Conservation (phyloP, 208 protist species). For the Zelonia costaricensis region DNA sequence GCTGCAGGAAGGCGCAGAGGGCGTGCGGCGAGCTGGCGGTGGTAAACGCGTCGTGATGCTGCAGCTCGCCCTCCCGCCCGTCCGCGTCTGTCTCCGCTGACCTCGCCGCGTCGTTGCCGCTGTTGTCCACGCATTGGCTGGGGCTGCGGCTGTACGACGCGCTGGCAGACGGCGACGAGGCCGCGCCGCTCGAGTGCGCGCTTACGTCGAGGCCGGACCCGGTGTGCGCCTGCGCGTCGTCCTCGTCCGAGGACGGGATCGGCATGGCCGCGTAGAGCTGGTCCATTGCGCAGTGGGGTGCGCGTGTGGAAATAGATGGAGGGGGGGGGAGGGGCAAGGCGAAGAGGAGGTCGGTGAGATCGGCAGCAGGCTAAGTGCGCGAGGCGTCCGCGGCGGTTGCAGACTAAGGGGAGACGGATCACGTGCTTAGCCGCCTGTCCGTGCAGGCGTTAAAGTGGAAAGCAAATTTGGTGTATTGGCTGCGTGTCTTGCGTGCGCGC, state of each 20-base stretch:
- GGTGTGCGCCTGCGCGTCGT: background rate
- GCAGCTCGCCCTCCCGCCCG: background rate
- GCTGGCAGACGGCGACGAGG: background rate
- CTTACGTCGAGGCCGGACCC: slow-evolving; percentile 29
- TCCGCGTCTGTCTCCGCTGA: background rate
- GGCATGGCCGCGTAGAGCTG: slow-evolving; percentile 37
- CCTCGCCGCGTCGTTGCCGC: background rate
- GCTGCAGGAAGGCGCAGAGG: slow-evolving; percentile 6
- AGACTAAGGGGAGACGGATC: too few species aligned
- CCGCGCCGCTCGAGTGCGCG: slow-evolving; percentile 21
- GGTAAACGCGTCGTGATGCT: slow-evolving; percentile 5
- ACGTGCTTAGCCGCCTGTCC: too few species aligned
- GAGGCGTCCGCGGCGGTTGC: too few species aligned
- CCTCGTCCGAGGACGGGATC: slow-evolving; percentile 14
- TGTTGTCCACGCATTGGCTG: background rate
- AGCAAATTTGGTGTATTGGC: too few species aligned
- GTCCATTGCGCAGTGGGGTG: too few species aligned
- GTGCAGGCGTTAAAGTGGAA: too few species aligned
- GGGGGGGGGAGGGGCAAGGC: too few species aligned
- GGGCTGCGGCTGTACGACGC: background rate
- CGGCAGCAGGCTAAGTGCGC: too few species aligned
- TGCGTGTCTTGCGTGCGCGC: too few species aligned
- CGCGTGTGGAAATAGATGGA: too few species aligned
- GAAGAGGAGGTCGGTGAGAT: too few species aligned
- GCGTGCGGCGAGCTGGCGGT: slow-evolving; percentile 8